Conservation (phyloP, 768 basidiomycete genomes). For the Rhizopogon vinicolor region DNA sequence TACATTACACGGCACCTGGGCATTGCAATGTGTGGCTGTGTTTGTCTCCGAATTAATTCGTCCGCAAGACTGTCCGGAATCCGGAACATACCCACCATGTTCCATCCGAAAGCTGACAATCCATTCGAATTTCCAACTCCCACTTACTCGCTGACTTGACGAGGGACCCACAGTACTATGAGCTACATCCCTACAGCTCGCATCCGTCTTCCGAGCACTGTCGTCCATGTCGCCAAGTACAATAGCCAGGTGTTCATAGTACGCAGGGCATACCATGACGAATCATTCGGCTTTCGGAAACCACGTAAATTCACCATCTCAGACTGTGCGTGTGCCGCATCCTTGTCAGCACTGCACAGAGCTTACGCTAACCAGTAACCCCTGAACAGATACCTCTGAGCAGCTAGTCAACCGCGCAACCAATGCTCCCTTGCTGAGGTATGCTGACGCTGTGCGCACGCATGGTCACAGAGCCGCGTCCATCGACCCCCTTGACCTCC, state of each 20-base stretch:
- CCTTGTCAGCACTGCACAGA: not conserved
- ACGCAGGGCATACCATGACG: slow-evolving; percentile 59
- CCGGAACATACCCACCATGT: not conserved
- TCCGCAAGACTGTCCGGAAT: not conserved
- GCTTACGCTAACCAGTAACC: not conserved
- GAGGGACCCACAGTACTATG: not conserved
- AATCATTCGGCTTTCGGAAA: slow-evolving; percentile 75
- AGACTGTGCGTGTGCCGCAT: slow-evolving; percentile 51
- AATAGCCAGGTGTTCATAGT: slow-evolving; percentile 16
- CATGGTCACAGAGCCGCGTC: slow-evolving; percentile 82
- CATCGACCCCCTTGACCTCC: slow-evolving; percentile 85
- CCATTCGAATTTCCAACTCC: not conserved
- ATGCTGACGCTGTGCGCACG: slow-evolving; percentile 83
- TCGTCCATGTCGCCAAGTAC: not conserved
- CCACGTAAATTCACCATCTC: slow-evolving; percentile 58
- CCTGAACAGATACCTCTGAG: slow-evolving; percentile 47
- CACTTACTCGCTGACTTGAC: no score
- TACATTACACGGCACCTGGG: no score
- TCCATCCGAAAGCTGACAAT: not conserved
- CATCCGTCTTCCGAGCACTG: not conserved
- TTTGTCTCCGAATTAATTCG: no score
- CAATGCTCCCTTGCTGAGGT: slow-evolving; percentile 80
- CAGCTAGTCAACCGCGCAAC: slow-evolving; percentile 64
- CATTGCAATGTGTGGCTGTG: no score
- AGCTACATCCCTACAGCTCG: not conserved